Evolutionary conservation across 106 monocot genomes (phyloP).

Genomic region (Xerophyta viscosa): DNA sequence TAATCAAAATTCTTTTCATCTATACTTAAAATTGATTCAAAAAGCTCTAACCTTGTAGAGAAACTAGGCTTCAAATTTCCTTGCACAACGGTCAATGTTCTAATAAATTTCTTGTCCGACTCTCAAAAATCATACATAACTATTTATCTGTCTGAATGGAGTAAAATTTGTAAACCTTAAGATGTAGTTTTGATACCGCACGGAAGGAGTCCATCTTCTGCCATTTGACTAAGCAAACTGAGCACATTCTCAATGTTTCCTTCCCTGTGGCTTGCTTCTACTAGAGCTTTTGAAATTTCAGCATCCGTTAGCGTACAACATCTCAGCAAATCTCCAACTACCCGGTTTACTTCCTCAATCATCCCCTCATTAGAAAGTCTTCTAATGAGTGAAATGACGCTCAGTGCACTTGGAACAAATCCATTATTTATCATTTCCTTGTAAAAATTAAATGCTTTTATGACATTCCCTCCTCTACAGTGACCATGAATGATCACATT

Average conservation of each 20-base stretch:
- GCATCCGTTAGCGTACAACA: not conserved
- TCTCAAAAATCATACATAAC: no score
- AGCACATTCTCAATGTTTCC: not conserved
- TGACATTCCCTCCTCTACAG: not conserved
- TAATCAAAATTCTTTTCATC: no score
- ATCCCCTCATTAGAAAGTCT: not conserved
- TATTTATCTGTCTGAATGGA: no score
- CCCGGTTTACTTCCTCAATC: not conserved
- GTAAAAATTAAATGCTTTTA: not conserved
- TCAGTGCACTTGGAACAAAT: not conserved
- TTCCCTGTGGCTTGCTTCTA: conserved; percentile 1
- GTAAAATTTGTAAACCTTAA: no score
- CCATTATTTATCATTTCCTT: not conserved
- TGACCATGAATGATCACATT: conserved; percentile 1
- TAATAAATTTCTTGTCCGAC: no score
- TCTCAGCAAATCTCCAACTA: not conserved
- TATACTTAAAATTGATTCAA: no score
- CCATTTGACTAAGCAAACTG: not conserved
- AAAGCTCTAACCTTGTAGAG: no score
- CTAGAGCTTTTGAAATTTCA: not conserved
- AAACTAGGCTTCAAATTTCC: no score
- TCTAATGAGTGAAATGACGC: conserved; percentile 1
- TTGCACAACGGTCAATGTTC: no score
- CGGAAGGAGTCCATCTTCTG: conserved; percentile 2
- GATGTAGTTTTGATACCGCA: no score